A percentile compares a stretch with the other conserved stretches of the same genome.
Evolutionary conservation across 768 basidiomycete genomes (phyloP).

Genomic region (Chalciporus piperatus): DNA sequence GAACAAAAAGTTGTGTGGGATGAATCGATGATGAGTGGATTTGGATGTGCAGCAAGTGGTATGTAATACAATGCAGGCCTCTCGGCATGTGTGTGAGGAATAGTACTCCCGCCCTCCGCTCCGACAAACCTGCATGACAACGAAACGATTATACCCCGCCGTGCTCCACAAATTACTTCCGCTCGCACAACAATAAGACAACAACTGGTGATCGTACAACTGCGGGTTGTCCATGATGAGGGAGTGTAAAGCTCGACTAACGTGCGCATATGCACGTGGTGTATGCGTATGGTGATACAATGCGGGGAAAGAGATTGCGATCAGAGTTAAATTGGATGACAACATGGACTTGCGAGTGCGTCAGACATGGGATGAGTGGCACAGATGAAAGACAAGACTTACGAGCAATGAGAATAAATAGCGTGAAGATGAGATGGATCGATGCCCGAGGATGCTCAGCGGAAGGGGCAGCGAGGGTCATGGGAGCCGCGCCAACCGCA

Average conservation of each 20-base stretch:
- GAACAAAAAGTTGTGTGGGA: neutral
- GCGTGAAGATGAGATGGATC: conserved; percentile 7
- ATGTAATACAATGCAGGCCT: conserved; percentile 31
- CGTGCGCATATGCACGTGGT: conserved; percentile 35
- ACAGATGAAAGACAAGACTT: conserved; percentile 8
- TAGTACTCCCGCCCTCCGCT: conserved; percentile 15
- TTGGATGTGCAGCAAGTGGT: conserved; percentile 9
- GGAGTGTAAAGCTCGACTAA: conserved; percentile 19
- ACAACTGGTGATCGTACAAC: conserved; percentile 28
- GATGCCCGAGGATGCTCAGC: conserved; percentile 41
- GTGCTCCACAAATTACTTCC: conserved; percentile 9
- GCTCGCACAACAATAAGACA: conserved; percentile 8
- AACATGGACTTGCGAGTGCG: conserved; percentile 24
- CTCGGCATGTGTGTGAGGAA: conserved; percentile 18
- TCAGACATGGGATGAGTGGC: neutral
- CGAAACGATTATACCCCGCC: conserved; percentile 7
- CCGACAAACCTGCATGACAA: conserved; percentile 25
- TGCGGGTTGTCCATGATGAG: conserved; percentile 14
- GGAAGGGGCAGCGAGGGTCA: conserved; percentile 64
- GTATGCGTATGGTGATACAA: conserved; percentile 35
- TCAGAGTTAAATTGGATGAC: conserved; percentile 31
- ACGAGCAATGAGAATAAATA: conserved; percentile 31
- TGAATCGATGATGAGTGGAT: conserved; percentile 6
- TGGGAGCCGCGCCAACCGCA: conserved; percentile 67
- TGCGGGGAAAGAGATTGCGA: conserved; percentile 27